phyloP scores from a whole-genome alignment of 345 rosid species.

The Salix arbutifolia region DNA sequence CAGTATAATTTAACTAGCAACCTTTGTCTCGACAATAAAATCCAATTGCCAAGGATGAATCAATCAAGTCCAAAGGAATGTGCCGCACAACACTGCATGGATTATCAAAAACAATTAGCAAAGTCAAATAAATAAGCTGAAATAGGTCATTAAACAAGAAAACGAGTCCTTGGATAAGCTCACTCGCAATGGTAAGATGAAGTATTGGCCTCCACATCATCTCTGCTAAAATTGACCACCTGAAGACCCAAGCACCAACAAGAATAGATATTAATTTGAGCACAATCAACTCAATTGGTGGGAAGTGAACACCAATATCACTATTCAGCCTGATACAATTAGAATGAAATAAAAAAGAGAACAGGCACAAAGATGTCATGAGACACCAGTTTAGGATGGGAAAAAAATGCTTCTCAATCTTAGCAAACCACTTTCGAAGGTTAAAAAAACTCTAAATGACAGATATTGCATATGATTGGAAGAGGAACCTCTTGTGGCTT shows the following conservation, averaged over 20 bases:
- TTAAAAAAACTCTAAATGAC: background rate
- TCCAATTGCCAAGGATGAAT: constrained; percentile 88
- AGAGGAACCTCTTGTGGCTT: background rate
- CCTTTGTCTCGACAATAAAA: constrained; percentile 88
- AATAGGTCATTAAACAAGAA: background rate
- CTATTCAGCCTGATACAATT: background rate
- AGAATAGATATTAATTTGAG: background rate
- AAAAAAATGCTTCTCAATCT: background rate
- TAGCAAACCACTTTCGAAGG: background rate
- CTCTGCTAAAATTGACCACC: constrained; percentile 55
- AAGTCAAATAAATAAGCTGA: background rate
- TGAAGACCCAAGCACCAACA: constrained; percentile 20
- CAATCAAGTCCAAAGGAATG: constrained; percentile 65
- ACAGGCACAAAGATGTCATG: background rate
- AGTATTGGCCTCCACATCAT: constrained; percentile 60
- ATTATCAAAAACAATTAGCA: background rate
- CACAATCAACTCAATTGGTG: background rate
- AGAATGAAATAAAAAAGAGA: background rate
- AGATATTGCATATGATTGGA: background rate
- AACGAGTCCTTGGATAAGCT: constrained; percentile 22
- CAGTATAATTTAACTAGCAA: constrained; percentile 19
- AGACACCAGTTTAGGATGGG: background rate
- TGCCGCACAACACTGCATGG: constrained; percentile 52
- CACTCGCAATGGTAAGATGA: constrained; percentile 84
- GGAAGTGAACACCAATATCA: background rate